Evolutionary conservation across 148 eudicot genomes (phyloP).

Genomic region (Chenopodium berlandieri): DNA sequence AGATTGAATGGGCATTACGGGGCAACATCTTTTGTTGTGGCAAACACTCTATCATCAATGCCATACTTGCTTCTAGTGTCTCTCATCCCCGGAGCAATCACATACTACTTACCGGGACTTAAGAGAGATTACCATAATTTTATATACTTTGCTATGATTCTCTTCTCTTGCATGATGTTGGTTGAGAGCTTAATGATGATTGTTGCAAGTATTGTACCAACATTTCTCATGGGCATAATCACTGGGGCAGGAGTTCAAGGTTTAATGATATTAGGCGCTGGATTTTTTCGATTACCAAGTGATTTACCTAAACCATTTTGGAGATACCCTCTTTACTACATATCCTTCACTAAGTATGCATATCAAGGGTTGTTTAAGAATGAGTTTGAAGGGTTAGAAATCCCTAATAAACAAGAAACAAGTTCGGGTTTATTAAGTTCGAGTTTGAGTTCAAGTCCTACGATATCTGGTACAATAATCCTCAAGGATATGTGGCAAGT

Average conservation of each 20-base stretch:
- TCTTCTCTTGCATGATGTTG: constrained; percentile 38
- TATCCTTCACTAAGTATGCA: constrained; percentile 36
- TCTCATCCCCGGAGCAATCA: constrained; percentile 43
- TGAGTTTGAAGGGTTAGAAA: constrained; percentile 41
- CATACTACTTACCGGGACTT: constrained; percentile 48
- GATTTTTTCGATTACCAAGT: background rate
- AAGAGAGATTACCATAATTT: constrained; percentile 33
- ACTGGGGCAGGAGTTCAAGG: constrained; percentile 49
- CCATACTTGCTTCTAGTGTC: constrained; percentile 45
- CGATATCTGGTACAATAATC: constrained; percentile 21
- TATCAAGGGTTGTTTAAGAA: constrained; percentile 44
- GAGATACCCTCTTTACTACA: constrained; percentile 37
- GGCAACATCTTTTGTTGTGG: constrained; percentile 36
- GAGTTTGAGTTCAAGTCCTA: no score
- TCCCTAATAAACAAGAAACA: background rate
- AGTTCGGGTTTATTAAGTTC: background rate
- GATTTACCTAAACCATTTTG: constrained; percentile 1
- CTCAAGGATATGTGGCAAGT: constrained; percentile 32
- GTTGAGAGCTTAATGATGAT: constrained; percentile 72
- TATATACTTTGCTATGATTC: constrained; percentile 24
- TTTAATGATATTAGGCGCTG: background rate
- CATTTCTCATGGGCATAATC: constrained; percentile 51
- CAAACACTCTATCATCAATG: constrained; percentile 47
- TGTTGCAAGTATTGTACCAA: constrained; percentile 50
- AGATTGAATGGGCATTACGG: constrained; percentile 60